phyloP scores from a whole-genome alignment of 768 basidiomycete species.

The Boletus subparvulus region DNA sequence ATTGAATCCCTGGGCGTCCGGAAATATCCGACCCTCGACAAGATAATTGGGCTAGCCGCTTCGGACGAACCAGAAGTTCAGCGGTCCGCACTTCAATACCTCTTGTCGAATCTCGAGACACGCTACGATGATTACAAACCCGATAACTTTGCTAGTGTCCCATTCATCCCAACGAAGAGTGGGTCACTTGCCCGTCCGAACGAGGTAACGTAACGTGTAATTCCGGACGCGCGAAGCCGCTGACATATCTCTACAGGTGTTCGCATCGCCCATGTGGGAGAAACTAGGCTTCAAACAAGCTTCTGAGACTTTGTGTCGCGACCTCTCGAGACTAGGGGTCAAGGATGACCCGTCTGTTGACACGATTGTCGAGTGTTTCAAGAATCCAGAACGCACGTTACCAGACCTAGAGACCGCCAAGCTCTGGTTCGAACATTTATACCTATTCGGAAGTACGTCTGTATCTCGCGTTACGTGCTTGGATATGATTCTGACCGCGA shows the following conservation, averaged over 20 bases:
- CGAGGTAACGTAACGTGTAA: constrained; percentile 5
- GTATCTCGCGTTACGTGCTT: not conserved
- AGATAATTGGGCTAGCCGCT: constrained; percentile 7
- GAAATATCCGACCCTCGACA: not conserved
- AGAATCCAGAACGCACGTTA: not conserved
- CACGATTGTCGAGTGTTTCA: not conserved
- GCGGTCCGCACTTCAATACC: constrained; percentile 5
- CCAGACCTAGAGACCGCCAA: not conserved
- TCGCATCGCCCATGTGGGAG: constrained; percentile 6
- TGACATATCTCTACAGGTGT: constrained; percentile 8
- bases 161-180: constrained; percentile 16
- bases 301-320: not conserved
- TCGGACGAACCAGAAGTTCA: not conserved
- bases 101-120: constrained; percentile 10
- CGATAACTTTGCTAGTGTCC: constrained; percentile 2
- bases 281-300: constrained; percentile 8
- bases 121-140: constrained; percentile 13
- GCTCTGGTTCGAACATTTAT: constrained; percentile 11
- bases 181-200: constrained; percentile 3
- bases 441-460: constrained; percentile 6
- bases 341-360: constrained; percentile 5
- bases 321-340: constrained; percentile 13
- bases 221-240: not conserved
- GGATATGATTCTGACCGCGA: not conserved
- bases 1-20: constrained; percentile 4